phyloP scores from a whole-genome alignment of 257 asterid species.

The Solanum peruvianum region DNA sequence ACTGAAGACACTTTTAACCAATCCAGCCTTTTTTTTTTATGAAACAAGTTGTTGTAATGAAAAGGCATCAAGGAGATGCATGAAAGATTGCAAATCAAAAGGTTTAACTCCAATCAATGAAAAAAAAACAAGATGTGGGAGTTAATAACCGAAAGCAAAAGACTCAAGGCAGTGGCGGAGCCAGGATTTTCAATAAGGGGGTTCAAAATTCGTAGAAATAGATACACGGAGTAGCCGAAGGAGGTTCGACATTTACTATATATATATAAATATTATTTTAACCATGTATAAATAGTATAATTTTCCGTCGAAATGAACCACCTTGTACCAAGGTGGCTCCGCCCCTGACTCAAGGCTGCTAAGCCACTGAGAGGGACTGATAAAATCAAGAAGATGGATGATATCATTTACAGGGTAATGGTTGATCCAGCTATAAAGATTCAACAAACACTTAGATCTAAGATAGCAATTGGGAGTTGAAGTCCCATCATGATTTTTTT shows the following conservation, averaged over 20 bases:
- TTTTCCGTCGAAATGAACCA: no score
- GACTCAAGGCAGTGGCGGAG: background rate
- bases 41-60: background rate
- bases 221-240: no score
- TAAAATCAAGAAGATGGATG: background rate
- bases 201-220: no score
- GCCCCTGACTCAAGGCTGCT: background rate
- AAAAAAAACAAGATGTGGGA: background rate
- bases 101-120: background rate
- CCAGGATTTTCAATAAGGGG: no score
- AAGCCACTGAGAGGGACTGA: background rate
- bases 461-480: background rate
- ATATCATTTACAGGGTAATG: background rate
- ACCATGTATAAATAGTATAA: no score
- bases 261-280: no score
- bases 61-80: background rate
- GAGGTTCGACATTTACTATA: no score
- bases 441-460: background rate
- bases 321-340: no score
- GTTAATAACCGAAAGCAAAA: background rate
- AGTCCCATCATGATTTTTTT: background rate
- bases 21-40: background rate
- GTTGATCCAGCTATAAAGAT: background rate
- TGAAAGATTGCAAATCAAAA: background rate
- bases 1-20: background rate